Conservation (phyloP, 2,329 filamentous ascomycete genomes). For the Alternaria longipes region DNA sequence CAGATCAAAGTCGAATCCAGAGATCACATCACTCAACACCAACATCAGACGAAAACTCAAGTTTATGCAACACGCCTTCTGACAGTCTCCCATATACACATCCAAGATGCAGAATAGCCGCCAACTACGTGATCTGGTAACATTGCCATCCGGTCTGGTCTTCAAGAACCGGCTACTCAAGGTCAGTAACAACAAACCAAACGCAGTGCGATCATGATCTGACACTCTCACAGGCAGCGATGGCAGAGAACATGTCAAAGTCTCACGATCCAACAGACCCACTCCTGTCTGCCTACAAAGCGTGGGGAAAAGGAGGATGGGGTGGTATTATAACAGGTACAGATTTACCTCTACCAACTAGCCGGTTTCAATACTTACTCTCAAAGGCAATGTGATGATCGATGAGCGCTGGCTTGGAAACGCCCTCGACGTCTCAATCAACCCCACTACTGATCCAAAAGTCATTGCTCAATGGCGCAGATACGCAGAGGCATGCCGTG, state of each 20-base stretch:
- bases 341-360: background rate
- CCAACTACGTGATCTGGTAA: slow-evolving; percentile 23
- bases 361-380: background rate
- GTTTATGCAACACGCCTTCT: background rate
- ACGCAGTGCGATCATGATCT: slow-evolving; percentile 52
- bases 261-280: slow-evolving; percentile 25
- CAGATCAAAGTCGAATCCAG: background rate
- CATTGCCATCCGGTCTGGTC: slow-evolving; percentile 37
- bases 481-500: slow-evolving; percentile 56
- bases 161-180: slow-evolving; percentile 52
- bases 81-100: background rate
- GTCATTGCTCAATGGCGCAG: slow-evolving; percentile 57
- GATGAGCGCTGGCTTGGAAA: background rate
- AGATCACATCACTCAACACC: background rate
- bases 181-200: slow-evolving; percentile 57
- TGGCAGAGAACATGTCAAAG: slow-evolving; percentile 37
- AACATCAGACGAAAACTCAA: background rate
- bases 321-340: slow-evolving; percentile 61
- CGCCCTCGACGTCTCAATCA: slow-evolving; percentile 53
- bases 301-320: slow-evolving; percentile 60
- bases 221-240: slow-evolving; percentile 47
- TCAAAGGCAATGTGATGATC: slow-evolving; percentile 13
- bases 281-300: slow-evolving; percentile 58
- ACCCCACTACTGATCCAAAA: slow-evolving; percentile 54
- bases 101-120: slow-evolving; percentile 10